A percentile compares a stretch with the other conserved stretches of the same genome.
Conservation (phyloP, 495 filamentous ascomycete species). For the Articulospora tetracladia region DNA sequence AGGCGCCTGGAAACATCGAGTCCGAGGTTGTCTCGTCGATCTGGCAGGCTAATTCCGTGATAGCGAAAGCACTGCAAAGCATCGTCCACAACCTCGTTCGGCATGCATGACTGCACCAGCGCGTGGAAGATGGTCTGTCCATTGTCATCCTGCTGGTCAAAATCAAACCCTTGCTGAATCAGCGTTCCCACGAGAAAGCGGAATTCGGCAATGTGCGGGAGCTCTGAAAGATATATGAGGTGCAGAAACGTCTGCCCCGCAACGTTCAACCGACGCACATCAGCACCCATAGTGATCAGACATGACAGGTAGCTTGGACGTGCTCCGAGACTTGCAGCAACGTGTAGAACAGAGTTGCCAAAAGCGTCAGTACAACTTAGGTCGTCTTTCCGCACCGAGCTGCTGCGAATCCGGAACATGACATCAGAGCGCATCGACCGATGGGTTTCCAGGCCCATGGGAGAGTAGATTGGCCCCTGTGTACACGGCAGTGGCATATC, state of each 20-base stretch:
- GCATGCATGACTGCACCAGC: neutral
- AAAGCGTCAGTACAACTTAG: constrained; percentile 10
- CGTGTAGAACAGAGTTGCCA: constrained; percentile 14
- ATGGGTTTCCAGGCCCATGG: neutral
- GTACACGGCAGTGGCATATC: neutral
- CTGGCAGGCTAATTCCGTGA: neutral
- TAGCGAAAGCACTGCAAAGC: neutral
- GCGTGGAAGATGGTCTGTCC: constrained; percentile 3
- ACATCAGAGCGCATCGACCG: constrained; percentile 5
- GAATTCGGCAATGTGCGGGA: constrained; percentile 1
- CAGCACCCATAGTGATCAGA: constrained; percentile 5
- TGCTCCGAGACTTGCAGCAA: constrained; percentile 8
- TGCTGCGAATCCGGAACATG: constrained; percentile 4
- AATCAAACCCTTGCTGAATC: constrained; percentile 1
- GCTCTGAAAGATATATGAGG: neutral
- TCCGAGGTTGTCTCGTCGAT: constrained; percentile 9
- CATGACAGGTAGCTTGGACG: constrained; percentile 1
- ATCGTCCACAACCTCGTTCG: neutral
- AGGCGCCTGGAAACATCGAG: neutral
- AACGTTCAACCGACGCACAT: constrained; percentile 9
- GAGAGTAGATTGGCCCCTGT: constrained; percentile 1
- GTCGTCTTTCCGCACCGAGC: constrained; percentile 2
- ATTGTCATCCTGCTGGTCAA: constrained; percentile 6
- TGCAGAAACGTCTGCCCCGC: constrained; percentile 18
- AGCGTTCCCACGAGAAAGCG: constrained; percentile 6